Percentiles rank a stretch among this genome's conserved stretches.
Evolutionary conservation across 2,329 filamentous ascomycete genomes (phyloP).

Genomic region (Sporothrix mexicana): DNA sequence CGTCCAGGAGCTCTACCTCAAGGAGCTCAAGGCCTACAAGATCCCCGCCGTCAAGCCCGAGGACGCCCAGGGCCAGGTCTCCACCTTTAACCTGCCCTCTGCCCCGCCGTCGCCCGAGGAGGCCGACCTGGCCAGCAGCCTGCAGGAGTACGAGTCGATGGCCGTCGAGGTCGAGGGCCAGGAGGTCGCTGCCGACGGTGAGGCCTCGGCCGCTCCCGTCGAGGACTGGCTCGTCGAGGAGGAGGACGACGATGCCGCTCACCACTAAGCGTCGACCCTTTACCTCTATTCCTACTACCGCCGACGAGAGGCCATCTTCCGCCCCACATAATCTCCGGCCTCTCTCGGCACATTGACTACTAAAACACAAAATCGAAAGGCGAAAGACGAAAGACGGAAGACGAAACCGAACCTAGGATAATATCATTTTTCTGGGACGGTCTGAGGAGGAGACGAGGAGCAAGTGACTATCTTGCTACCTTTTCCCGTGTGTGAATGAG

Average conservation of each 20-base stretch:
- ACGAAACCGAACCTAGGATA: conserved; percentile 19
- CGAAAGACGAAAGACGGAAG: not conserved
- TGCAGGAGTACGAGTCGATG: conserved; percentile 94
- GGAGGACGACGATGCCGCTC: conserved; percentile 60
- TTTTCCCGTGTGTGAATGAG: conserved; percentile 6
- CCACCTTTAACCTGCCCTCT: conserved; percentile 81
- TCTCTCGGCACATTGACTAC: conserved; percentile 9
- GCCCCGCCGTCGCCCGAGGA: conserved; percentile 90
- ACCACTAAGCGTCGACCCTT: conserved; percentile 45
- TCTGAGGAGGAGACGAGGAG: not conserved
- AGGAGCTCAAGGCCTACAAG: conserved; percentile 97
- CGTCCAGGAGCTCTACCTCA: conserved; percentile 96
- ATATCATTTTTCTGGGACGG: not conserved
- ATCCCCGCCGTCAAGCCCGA: conserved; percentile 78
- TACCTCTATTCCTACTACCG: not conserved
- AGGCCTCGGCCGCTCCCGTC: conserved; percentile 62
- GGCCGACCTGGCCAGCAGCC: conserved; percentile 85
- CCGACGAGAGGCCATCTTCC: too few species aligned
- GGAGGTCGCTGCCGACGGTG: conserved; percentile 66
- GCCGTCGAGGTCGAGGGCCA: conserved; percentile 93
- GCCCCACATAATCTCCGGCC: not conserved
- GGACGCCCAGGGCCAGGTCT: conserved; percentile 89
- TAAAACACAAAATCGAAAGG: not conserved
- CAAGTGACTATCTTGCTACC: not conserved
- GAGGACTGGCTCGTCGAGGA: conserved; percentile 86